These are phyloP conservation scores for Yamadazyma dushanensis DNA, from an alignment of 1,139 yeast species.

Conservation along the genomic window DNA sequence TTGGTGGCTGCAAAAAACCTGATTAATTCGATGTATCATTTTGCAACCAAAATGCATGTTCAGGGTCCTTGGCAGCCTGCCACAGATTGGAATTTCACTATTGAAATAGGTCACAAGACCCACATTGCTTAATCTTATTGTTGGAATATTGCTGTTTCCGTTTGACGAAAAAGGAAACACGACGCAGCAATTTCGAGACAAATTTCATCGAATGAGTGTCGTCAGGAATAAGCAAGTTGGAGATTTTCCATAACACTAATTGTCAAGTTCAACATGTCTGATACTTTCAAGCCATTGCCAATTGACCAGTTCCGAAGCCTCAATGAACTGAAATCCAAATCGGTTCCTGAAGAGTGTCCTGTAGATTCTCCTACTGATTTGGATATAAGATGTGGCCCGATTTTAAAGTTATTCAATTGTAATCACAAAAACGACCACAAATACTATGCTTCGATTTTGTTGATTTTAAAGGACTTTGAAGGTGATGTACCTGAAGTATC, in stretches of 20 bases:
- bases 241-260: too few species aligned
- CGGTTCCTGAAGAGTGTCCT: slow-evolving; percentile 30
- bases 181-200: neutral
- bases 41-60: too few species aligned
- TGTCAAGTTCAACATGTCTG: neutral
- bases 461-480: slow-evolving; percentile 52
- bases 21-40: too few species aligned
- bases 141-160: too few species aligned
- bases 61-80: too few species aligned
- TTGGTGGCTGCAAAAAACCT: too few species aligned
- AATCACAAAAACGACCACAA: slow-evolving; percentile 42
- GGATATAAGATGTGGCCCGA: slow-evolving; percentile 76
- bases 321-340: slow-evolving; percentile 24
- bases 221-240: neutral
- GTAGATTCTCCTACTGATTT: slow-evolving; percentile 28
- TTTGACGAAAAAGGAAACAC: too few species aligned
- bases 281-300: slow-evolving; percentile 25
- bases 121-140: too few species aligned
- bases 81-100: too few species aligned
- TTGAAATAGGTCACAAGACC: too few species aligned
- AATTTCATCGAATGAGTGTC: slow-evolving; percentile 2
- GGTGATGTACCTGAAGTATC: slow-evolving; percentile 36
- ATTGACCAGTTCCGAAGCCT: slow-evolving; percentile 27
- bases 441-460: slow-evolving; percentile 66
- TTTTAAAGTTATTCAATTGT: slow-evolving; percentile 65